Base-by-base conservation (phyloP, 768 basidiomycete genomes). In the Dictyophora rubrovolvata region DNA sequence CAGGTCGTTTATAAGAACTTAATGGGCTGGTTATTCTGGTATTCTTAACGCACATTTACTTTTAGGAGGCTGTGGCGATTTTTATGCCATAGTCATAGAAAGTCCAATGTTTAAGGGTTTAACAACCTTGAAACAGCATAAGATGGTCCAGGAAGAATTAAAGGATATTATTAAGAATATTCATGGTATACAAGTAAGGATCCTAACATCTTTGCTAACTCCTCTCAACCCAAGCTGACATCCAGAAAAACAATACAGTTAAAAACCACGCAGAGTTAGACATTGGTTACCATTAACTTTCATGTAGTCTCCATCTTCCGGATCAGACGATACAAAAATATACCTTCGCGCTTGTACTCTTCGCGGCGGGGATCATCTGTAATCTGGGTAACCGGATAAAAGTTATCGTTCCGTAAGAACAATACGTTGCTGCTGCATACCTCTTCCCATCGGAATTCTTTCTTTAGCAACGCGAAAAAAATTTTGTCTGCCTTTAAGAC, bases 41-140 rank as follows among this genome's bases (percentile, higher is more conserved):
- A 8, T 34, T 20, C 50, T 1, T 60, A 34, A 16, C 35, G 33
- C 9, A 17, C 55, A 42, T 42, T 42, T 59, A 35, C 4, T 49
- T 6, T 37, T 51, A 96, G 95, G 93, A 56, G 96, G 96, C 21
- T 98, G 96, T 68, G 96, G 96, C n/a, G 80, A 85, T 4, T 99
- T 98, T 72, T 99, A 95, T 66, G 89, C 93, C 48, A 94, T 99
- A 62, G 79, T 81, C 12, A 89, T 99, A 62, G 81, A 87, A 4
- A 93, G 90, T 60, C 70, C 82, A n/a, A 78, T 79, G 1, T 98
- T 99, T 78, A 84, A 86, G 63, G 95, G 87, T 9, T 72, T 98
- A 46, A 71, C 89, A 1, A 87, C 83, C 48, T 84, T 98, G 56
- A 94, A 96, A 75, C 96, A 99, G 70, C 96, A 99, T 71, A 83